Evolutionary conservation across 2,329 filamentous ascomycete genomes (phyloP).

Genomic region (Zymoseptoria ardabiliae): DNA sequence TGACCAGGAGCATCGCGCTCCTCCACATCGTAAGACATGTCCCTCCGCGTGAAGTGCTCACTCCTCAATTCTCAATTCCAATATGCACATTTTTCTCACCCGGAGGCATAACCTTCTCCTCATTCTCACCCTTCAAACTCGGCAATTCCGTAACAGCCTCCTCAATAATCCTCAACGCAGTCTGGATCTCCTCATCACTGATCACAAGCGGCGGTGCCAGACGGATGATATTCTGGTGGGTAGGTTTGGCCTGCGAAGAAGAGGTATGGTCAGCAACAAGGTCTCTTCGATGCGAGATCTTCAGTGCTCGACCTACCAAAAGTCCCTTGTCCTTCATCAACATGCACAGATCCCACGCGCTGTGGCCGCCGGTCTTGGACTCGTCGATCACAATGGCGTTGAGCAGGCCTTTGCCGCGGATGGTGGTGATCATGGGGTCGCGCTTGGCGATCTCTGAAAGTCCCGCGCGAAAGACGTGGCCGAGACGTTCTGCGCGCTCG

Average conservation of each 20-base stretch:
- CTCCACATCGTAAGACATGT: neutral
- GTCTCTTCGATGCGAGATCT: constrained; percentile 28
- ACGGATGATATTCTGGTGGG: constrained; percentile 96
- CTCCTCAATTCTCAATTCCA: constrained; percentile 47
- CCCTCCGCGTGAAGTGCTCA: neutral
- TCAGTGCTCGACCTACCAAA: constrained; percentile 53
- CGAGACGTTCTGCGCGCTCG: constrained; percentile 71
- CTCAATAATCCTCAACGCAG: constrained; percentile 70
- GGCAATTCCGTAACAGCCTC: constrained; percentile 78
- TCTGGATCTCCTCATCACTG: constrained; percentile 74
- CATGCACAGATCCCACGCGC: constrained; percentile 94
- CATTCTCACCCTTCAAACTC: constrained; percentile 50
- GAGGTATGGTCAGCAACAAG: constrained; percentile 57
- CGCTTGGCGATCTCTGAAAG: constrained; percentile 58
- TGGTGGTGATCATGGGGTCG: constrained; percentile 69
- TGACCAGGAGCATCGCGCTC: neutral
- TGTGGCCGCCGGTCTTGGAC: constrained; percentile 71
- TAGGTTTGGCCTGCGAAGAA: constrained; percentile 76
- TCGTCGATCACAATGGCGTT: constrained; percentile 98
- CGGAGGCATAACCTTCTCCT: constrained; percentile 49
- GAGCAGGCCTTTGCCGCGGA: constrained; percentile 87
- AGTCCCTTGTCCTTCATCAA: constrained; percentile 92
- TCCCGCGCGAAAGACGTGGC: constrained; percentile 74
- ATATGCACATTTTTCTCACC: constrained; percentile 58
- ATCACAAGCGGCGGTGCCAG: constrained; percentile 96